Conservation (phyloP, 106 monocot genomes). For the Agapanthus africanus region DNA sequence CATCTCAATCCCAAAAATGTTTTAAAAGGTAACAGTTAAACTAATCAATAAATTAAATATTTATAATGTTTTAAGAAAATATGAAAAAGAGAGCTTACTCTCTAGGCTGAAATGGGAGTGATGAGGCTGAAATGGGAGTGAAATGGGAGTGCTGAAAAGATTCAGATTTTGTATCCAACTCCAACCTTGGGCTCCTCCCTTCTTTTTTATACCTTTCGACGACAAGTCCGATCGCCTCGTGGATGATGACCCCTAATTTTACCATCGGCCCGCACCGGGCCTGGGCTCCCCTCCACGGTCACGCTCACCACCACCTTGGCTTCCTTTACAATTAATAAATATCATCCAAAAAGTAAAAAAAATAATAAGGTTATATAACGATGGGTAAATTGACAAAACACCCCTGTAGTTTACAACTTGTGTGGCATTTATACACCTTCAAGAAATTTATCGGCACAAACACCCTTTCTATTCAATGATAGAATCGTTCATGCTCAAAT, state of each 20-base stretch:
- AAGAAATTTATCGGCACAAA: too few relatives aligned
- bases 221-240: constrained; percentile 51
- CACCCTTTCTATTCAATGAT: too few relatives aligned
- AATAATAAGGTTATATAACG: too few relatives aligned
- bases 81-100: constrained; percentile 26
- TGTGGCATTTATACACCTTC: too few relatives aligned
- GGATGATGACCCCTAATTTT: constrained; percentile 51
- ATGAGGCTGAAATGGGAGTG: constrained; percentile 49
- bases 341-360: too few relatives aligned
- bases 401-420: too few relatives aligned
- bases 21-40: neutral
- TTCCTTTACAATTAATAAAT: constrained; percentile 25
- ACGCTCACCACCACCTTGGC: constrained; percentile 82
- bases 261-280: constrained; percentile 74
- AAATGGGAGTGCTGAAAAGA: neutral
- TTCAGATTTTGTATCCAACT: too few relatives aligned
- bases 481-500: too few relatives aligned
- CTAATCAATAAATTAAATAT: neutral
- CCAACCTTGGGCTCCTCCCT: constrained; percentile 54
- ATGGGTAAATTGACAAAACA: too few relatives aligned
- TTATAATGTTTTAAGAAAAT: neutral
- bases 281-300: constrained; percentile 85
- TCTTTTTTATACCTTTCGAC: constrained; percentile 48
- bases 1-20: too few relatives aligned
- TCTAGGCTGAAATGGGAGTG: constrained; percentile 74